These are phyloP conservation scores for Clohesyomyces aquaticus DNA, from an alignment of 495 filamentous ascomycete species.

Conservation along the genomic window DNA sequence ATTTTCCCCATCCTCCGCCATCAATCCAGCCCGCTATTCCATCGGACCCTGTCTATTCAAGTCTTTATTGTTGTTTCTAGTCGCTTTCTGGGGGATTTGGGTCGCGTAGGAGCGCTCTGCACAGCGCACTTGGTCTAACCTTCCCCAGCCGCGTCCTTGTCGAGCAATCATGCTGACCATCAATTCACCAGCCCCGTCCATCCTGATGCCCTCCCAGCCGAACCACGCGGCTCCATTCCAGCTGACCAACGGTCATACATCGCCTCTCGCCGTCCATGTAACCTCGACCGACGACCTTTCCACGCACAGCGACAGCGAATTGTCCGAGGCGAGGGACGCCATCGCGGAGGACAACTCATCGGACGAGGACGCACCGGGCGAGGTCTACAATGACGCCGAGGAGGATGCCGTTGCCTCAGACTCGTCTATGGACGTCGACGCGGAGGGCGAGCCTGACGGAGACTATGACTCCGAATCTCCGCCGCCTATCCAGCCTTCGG, in stretches of 20 bases:
- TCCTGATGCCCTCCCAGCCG: slow-evolving; percentile 42
- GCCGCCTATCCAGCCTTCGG: slow-evolving; percentile 29
- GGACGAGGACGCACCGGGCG: slow-evolving; percentile 32
- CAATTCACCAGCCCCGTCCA: slow-evolving; percentile 45
- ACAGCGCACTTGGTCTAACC: slow-evolving; percentile 35
- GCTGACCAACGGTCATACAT: slow-evolving; percentile 54
- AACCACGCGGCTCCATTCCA: slow-evolving; percentile 50
- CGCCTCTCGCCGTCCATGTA: slow-evolving; percentile 49
- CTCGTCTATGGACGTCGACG: slow-evolving; percentile 61
- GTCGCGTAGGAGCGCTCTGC: slow-evolving; percentile 44
- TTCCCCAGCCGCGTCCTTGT: slow-evolving; percentile 34
- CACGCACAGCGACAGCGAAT: slow-evolving; percentile 56
- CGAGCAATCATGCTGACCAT: slow-evolving; percentile 45
- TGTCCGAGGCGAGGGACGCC: slow-evolving; percentile 46
- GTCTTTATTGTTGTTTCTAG: slow-evolving; percentile 16
- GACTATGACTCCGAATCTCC: slow-evolving; percentile 75
- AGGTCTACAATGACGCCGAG: slow-evolving; percentile 45
- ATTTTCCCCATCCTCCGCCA: slow-evolving; percentile 32
- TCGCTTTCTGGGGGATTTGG: slow-evolving; percentile 35
- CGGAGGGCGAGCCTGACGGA: slow-evolving; percentile 74
- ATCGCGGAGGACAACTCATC: slow-evolving; percentile 39
- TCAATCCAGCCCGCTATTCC: slow-evolving; percentile 30
- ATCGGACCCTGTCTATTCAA: slow-evolving; percentile 31
- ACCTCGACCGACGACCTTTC: slow-evolving; percentile 49
- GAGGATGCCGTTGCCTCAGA: slow-evolving; percentile 52